These are phyloP conservation scores for Leccinum imitatum DNA, from an alignment of 768 basidiomycete genomes.

Conservation along the genomic window DNA sequence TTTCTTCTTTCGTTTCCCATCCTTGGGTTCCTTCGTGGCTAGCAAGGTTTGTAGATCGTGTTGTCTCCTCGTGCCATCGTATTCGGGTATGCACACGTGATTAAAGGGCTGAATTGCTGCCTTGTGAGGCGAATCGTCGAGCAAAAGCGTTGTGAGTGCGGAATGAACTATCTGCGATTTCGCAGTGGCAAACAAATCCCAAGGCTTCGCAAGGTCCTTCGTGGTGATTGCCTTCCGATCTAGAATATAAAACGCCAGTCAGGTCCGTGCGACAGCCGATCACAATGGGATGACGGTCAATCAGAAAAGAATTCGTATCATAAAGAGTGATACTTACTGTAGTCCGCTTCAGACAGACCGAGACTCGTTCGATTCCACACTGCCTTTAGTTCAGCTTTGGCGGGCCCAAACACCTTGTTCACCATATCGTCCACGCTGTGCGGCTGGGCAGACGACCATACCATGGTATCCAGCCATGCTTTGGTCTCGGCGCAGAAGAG, in stretches of 20 bases:
- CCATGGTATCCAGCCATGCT: conserved; percentile 78
- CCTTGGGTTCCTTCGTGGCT: conserved; percentile 15
- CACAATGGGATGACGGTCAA: conserved; percentile 17
- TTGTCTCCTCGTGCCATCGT: conserved; percentile 45
- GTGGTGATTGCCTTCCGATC: conserved; percentile 44
- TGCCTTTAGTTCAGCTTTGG: conserved; percentile 46
- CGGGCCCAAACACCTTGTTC: conserved; percentile 50
- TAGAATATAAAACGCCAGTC: conserved; percentile 1
- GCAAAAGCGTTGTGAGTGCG: conserved; percentile 46
- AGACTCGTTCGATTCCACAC: conserved; percentile 82
- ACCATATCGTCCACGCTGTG: conserved; percentile 80
- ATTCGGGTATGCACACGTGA: conserved; percentile 76
- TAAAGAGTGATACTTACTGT: conserved; percentile 53
- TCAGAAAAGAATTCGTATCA: background rate
- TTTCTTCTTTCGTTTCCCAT: conserved; percentile 8
- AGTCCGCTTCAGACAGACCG: conserved; percentile 59
- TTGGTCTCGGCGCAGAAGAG: conserved; percentile 60
- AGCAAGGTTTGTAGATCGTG: conserved; percentile 35
- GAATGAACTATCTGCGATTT: conserved; percentile 34
- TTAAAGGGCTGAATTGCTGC: conserved; percentile 76
- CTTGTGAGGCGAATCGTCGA: conserved; percentile 54
- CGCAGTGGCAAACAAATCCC: conserved; percentile 42
- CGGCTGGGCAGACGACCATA: conserved; percentile 87
- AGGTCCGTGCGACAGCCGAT: background rate
- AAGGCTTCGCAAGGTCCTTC: conserved; percentile 75